Conservation (phyloP, 352 stramenopile genomes). For the Pythium pectinolyticum region DNA sequence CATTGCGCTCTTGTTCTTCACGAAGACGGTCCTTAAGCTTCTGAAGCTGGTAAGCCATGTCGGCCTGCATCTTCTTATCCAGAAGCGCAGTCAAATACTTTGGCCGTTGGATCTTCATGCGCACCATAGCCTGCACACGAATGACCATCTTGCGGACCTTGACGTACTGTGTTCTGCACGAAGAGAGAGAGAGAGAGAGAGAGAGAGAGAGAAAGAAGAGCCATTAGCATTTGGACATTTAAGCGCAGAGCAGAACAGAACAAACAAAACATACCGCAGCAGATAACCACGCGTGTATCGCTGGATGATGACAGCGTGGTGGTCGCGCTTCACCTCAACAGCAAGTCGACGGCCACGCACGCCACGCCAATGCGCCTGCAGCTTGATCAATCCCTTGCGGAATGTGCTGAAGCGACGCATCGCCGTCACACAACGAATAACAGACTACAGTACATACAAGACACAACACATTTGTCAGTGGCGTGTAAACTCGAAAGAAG, state of each 20-base stretch:
- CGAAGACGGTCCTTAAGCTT: constrained; percentile 74
- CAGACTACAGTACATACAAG: constrained; percentile 39
- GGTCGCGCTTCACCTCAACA: constrained; percentile 78
- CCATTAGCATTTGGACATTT: too few species aligned
- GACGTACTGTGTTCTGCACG: constrained; percentile 45
- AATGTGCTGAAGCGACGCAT: constrained; percentile 89
- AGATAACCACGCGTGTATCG: constrained; percentile 73
- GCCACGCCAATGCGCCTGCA: constrained; percentile 72
- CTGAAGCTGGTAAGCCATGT: constrained; percentile 84
- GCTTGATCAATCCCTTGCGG: constrained; percentile 53
- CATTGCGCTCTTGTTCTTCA: constrained; percentile 82
- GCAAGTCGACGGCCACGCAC: constrained; percentile 65
- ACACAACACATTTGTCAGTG: too few species aligned
- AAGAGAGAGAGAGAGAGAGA: neutral
- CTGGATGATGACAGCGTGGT: constrained; percentile 84
- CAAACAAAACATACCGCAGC: constrained; percentile 34
- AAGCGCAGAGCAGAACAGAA: too few species aligned
- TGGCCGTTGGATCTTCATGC: constrained; percentile 85
- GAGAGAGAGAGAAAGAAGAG: neutral
- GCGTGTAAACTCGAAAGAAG: too few species aligned
- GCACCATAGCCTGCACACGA: constrained; percentile 73
- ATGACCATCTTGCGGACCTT: constrained; percentile 72
- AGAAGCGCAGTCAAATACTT: constrained; percentile 78
- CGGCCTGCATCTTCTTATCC: constrained; percentile 77
- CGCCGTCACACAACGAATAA: constrained; percentile 76